These are phyloP conservation scores for Thielaviopsis euricoi DNA, from an alignment of 2,329 filamentous ascomycete species.

Conservation along the genomic window DNA sequence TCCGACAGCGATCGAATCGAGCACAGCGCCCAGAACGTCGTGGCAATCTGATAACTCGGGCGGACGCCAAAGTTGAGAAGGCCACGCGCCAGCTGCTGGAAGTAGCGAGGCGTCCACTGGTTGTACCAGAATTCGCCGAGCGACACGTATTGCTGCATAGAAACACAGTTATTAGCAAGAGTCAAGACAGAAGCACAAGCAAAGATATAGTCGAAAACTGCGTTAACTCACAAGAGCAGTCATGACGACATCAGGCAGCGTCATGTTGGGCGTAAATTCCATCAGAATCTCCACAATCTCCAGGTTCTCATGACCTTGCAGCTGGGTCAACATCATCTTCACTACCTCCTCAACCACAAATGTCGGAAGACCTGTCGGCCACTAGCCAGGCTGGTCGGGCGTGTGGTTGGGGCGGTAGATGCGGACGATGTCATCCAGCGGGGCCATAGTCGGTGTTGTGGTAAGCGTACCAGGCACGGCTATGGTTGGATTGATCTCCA, in stretches of 20 bases:
- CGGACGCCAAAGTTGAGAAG: neutral
- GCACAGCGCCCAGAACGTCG: neutral
- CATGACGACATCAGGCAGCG: neutral
- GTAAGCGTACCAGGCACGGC: neutral
- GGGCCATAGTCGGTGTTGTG: neutral
- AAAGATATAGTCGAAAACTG: too few relatives aligned
- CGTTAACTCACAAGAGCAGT: neutral
- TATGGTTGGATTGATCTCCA: neutral
- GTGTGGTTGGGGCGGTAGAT: neutral
- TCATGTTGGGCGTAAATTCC: neutral
- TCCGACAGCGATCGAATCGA: neutral
- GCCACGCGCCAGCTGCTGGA: neutral
- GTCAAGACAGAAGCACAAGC: too few relatives aligned
- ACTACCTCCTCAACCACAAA: neutral
- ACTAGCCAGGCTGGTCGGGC: neutral
- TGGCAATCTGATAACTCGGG: neutral
- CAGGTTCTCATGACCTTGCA: neutral
- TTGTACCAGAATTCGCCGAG: neutral
- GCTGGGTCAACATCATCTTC: neutral
- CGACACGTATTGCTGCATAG: neutral
- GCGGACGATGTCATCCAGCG: neutral
- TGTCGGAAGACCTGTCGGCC: neutral
- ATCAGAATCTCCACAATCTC: neutral
- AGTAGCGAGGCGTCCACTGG: neutral
- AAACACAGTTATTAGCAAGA: neutral